phyloP scores from a whole-genome alignment of 441 rosid species.

The Erodium moschatum region DNA sequence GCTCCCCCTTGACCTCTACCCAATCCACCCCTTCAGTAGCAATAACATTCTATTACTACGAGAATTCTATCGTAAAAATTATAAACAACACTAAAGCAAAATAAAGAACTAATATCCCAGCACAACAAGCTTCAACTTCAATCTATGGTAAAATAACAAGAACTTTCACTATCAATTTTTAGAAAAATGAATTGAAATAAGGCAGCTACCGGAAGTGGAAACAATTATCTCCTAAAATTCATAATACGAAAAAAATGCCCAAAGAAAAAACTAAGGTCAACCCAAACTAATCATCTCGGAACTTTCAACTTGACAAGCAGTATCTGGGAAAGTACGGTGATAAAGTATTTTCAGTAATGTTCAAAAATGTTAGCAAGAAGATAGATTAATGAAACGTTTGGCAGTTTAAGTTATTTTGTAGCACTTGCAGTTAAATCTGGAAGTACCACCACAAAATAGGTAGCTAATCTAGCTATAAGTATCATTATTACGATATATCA shows the following conservation, averaged over 20 bases:
- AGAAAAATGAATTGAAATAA: neutral
- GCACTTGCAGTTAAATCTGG: neutral
- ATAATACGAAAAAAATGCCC: neutral
- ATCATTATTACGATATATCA: neutral
- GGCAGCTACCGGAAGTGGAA: neutral
- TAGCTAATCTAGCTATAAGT: neutral
- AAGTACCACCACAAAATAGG: neutral
- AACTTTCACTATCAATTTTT: neutral
- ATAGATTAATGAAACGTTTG: neutral
- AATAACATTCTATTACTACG: slow-evolving; percentile 11
- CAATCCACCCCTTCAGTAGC: slow-evolving; percentile 58
- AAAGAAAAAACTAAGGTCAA: neutral
- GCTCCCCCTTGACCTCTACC: slow-evolving; percentile 44
- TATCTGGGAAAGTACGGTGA: neutral
- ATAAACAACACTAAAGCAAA: neutral
- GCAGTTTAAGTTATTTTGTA: neutral
- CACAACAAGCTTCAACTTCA: slow-evolving; percentile 13
- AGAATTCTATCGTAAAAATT: slow-evolving; percentile 7
- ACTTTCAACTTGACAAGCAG: neutral
- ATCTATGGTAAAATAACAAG: slow-evolving; percentile 2
- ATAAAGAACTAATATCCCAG: slow-evolving; percentile 8
- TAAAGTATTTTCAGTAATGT: neutral
- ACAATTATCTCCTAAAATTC: neutral
- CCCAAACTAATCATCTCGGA: neutral
- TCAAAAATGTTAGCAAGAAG: neutral